These are phyloP conservation scores for Canavalia ensiformis DNA, from an alignment of 306 rosid species.

Conservation along the genomic window DNA sequence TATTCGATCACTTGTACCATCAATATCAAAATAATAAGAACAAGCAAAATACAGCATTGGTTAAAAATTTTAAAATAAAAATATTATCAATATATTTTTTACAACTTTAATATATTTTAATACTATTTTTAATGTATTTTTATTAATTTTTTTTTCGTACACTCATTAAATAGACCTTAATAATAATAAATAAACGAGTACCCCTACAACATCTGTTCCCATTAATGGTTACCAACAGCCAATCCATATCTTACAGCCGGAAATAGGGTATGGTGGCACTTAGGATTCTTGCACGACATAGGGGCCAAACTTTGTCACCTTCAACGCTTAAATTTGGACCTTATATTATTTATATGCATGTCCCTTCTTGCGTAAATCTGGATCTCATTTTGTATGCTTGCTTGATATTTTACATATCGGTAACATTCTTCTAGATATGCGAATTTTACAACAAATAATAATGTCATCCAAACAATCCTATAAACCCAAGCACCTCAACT, in stretches of 20 bases:
- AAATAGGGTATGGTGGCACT: background rate
- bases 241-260: background rate
- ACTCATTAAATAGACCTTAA: too few relatives aligned
- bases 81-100: too few relatives aligned
- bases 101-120: too few relatives aligned
- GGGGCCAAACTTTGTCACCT: background rate
- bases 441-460: slow-evolving; percentile 11
- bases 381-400: background rate
- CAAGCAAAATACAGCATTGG: too few relatives aligned
- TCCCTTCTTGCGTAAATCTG: background rate
- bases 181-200: background rate
- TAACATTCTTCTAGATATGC: background rate
- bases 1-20: too few relatives aligned
- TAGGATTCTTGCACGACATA: background rate
- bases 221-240: background rate
- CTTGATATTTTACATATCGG: slow-evolving; percentile 22
- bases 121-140: too few relatives aligned
- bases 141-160: too few relatives aligned
- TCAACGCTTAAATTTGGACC: background rate
- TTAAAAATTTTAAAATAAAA: too few relatives aligned
- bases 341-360: background rate
- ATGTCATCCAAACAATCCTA: slow-evolving; percentile 21
- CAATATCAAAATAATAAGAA: too few relatives aligned
- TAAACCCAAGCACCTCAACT: slow-evolving; percentile 33
- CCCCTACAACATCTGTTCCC: background rate